phyloP scores from a whole-genome alignment of 352 stramenopile genomes.

The Phytophthora capsici region DNA sequence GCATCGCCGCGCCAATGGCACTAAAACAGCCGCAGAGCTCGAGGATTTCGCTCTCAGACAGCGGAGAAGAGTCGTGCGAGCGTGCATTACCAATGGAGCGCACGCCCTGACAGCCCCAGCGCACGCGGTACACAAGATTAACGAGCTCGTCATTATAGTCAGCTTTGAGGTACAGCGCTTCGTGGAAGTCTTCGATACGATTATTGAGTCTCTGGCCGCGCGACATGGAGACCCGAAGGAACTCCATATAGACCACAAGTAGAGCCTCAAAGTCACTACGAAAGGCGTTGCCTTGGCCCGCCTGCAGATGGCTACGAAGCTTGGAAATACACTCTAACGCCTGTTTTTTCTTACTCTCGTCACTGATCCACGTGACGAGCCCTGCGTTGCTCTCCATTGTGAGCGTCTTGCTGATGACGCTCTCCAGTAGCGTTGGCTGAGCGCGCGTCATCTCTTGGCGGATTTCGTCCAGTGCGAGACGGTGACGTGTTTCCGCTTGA shows the following conservation, averaged over 20 bases:
- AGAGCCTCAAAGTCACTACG: slow-evolving; percentile 39
- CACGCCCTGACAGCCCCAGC: slow-evolving; percentile 38
- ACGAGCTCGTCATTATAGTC: slow-evolving; percentile 28
- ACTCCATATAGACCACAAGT: slow-evolving; percentile 38
- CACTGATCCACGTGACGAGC: slow-evolving; percentile 28
- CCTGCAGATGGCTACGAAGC: slow-evolving; percentile 22
- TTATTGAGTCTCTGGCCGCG: slow-evolving; percentile 31
- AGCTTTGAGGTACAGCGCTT: slow-evolving; percentile 32
- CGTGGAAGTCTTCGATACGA: slow-evolving; percentile 40
- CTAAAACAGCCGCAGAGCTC: slow-evolving; percentile 41
- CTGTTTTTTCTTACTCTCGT: slow-evolving; percentile 19
- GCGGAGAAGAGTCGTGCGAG: slow-evolving; percentile 24
- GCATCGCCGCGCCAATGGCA: slow-evolving; percentile 36
- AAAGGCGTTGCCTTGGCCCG: slow-evolving; percentile 31
- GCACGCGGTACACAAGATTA: slow-evolving; percentile 41
- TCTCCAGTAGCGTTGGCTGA: slow-evolving; percentile 28
- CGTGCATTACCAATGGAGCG: slow-evolving; percentile 34
- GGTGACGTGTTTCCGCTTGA: slow-evolving; percentile 29
- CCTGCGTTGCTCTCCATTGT: slow-evolving; percentile 30
- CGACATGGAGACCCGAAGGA: slow-evolving; percentile 26
- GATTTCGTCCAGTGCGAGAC: slow-evolving; percentile 11
- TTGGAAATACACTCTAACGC: slow-evolving; percentile 17
- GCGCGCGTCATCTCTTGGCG: slow-evolving; percentile 22
- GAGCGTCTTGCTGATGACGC: slow-evolving; percentile 23
- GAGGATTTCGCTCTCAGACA: slow-evolving; percentile 39